Evolutionary conservation across 345 rosid genomes (phyloP), one percentile per base, ranked within the genome.

Genomic region (Aquilaria sinensis): DNA sequence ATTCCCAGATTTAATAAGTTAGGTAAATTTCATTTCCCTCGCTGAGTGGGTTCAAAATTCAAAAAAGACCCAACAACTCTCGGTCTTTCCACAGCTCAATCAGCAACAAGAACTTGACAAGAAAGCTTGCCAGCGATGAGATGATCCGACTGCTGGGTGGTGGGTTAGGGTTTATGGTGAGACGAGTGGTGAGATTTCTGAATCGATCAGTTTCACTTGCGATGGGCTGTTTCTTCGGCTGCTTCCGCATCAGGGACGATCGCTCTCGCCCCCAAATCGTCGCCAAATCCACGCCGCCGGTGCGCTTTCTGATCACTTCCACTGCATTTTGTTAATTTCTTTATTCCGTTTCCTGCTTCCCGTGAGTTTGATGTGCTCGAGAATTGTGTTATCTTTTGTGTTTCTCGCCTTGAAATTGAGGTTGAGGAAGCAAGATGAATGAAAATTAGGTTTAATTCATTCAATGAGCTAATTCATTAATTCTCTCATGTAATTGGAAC

Each of bases 211-310:
- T 81, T 4, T 75, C 77, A 11, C 13, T 51, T 13, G 82, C 81
- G 67, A 92, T 93, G 98, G 85, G 92, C 47, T 90, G 98, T 65
- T 84, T 93, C 72, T 70, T 92, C 34, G 75, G 71, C 10, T 92
- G 98, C 74, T 83, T 92, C 66, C 96, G 96, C 32, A 37, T 63
- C 64, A 76, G 75, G 63, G 81, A 77, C 65, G 79, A 74, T 54
- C 76, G 75, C 6, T 54, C 69, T 43, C 60, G 67, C 37, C 85
- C 66, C 56, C 67, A 60, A 9, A 32, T 70, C 71, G 74, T 66
- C 72, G 58, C 74, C 55, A 67, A 73, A 16, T 68, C 76, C 51
- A 51, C 76, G 8, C 43, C 43, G 43, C 43, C 43, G 43, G 43
- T 37, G 43, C 43, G 43, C 43, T 37, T 37, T 37, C 43, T 37